A percentile compares a stretch with the other conserved stretches of the same genome.
phyloP scores from a whole-genome alignment of 108 stramenopile species.

The Stephanodiscus triporus region DNA sequence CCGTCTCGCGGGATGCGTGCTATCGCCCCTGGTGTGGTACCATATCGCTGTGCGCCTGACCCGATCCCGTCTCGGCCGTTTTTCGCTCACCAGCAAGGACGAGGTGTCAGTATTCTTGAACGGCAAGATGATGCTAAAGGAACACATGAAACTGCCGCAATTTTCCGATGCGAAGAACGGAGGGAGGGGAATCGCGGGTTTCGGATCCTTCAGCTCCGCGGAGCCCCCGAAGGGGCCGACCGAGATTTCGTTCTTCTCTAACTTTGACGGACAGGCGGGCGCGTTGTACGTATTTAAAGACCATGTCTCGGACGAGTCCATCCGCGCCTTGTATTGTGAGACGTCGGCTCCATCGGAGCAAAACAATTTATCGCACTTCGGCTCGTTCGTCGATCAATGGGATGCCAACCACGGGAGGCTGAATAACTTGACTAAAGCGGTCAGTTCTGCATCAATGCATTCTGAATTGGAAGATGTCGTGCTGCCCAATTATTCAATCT shows the following conservation, averaged over 20 bases:
- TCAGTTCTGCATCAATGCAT: constrained; percentile 42
- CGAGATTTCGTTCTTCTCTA: constrained; percentile 52
- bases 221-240: constrained; percentile 10
- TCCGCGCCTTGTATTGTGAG: constrained; percentile 60
- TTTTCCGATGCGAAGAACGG: constrained; percentile 27
- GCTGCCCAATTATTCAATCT: constrained; percentile 38
- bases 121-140: constrained; percentile 75
- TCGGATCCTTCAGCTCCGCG: constrained; percentile 20
- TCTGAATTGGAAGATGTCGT: constrained; percentile 40
- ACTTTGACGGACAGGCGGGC: constrained; percentile 78
- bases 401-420: constrained; percentile 35
- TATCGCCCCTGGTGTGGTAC: constrained; percentile 80
- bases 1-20: constrained; percentile 61
- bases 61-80: constrained; percentile 63
- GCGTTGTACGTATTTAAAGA: constrained; percentile 72
- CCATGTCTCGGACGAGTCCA: constrained; percentile 69
- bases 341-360: constrained; percentile 52
- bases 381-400: constrained; percentile 42
- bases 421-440: constrained; percentile 34
- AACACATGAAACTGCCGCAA: constrained; percentile 62
- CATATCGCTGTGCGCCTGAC: constrained; percentile 78
- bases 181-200: constrained; percentile 16
- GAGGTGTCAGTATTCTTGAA: constrained; percentile 78
- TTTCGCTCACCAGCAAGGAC: constrained; percentile 63
- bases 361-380: constrained; percentile 15